Percentiles rank a stretch among this genome's conserved stretches.
phyloP scores from a whole-genome alignment of 139 green algal genomes.

The Eudorina sp. region DNA sequence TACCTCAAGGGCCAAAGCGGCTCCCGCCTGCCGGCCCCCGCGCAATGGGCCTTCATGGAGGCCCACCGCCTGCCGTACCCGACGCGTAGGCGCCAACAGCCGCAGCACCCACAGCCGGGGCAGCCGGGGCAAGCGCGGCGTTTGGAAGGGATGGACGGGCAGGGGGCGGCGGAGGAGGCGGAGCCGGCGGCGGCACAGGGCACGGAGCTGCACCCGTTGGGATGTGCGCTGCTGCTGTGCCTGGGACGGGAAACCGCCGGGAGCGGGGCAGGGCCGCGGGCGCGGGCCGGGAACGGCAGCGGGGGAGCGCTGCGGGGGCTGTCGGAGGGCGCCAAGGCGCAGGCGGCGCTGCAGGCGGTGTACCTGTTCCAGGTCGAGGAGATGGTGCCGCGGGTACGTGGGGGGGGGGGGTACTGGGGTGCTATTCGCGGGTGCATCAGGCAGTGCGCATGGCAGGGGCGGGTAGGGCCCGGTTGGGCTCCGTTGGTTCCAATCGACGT shows the following conservation, averaged over 20 bases:
- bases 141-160: neutral
- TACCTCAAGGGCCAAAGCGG: conserved; percentile 18
- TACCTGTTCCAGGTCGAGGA: conserved; percentile 53
- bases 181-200: neutral
- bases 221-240: conserved; percentile 55
- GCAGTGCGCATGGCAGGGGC: no score
- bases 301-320: conserved; percentile 32
- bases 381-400: conserved; percentile 38
- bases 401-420: conserved; percentile 22
- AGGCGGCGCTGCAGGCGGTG: conserved; percentile 46
- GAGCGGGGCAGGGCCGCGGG: neutral
- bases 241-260: conserved; percentile 50
- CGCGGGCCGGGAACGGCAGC: neutral
- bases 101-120: neutral
- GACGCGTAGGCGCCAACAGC: neutral
- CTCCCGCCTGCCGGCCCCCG: conserved; percentile 44
- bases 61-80: conserved; percentile 28
- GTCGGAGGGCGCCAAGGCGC: conserved; percentile 18
- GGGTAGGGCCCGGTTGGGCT: no score
- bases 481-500: no score
- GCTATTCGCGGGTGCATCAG: no score
- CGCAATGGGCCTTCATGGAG: conserved; percentile 47
- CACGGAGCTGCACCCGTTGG: conserved; percentile 37
- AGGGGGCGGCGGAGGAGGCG: neutral
- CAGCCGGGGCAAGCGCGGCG: neutral